These are phyloP conservation scores for Fraxinus pennsylvanica DNA, from an alignment of 257 asterid species.

Conservation along the genomic window DNA sequence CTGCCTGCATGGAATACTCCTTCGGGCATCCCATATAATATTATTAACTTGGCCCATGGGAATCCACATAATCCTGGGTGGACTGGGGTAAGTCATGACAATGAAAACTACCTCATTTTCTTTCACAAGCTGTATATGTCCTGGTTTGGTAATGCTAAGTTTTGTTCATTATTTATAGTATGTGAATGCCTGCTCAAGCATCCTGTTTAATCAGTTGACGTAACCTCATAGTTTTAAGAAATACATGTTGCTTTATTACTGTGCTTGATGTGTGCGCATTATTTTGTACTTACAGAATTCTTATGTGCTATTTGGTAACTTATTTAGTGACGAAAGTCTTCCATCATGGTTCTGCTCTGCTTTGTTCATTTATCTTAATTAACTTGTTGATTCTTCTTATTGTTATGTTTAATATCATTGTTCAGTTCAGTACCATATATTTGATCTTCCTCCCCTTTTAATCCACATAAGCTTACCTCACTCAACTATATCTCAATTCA, in stretches of 20 bases:
- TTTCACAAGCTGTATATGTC: not conserved
- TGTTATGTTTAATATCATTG: not conserved
- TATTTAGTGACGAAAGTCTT: not conserved
- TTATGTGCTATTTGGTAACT: not conserved
- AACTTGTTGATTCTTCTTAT: not conserved
- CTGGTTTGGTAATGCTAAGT: not conserved
- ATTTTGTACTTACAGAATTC: not conserved
- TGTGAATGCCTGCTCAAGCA: not conserved
- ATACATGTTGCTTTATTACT: not conserved
- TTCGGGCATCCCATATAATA: constrained; percentile 91
- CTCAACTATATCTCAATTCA: not conserved
- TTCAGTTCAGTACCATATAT: not conserved
- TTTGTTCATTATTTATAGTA: not conserved
- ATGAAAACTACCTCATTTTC: not conserved
- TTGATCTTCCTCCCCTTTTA: not conserved
- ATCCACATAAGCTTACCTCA: not conserved
- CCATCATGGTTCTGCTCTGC: not conserved
- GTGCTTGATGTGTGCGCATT: not conserved
- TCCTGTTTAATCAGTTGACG: not conserved
- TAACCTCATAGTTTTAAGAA: not conserved
- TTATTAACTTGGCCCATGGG: constrained; percentile 86
- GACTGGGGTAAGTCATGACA: constrained; percentile 79
- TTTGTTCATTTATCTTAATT: not conserved
- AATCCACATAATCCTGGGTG: constrained; percentile 97
- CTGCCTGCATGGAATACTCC: constrained; percentile 98